Conservation (phyloP, 2,329 filamentous ascomycete species). For the Penicillium sp. region DNA sequence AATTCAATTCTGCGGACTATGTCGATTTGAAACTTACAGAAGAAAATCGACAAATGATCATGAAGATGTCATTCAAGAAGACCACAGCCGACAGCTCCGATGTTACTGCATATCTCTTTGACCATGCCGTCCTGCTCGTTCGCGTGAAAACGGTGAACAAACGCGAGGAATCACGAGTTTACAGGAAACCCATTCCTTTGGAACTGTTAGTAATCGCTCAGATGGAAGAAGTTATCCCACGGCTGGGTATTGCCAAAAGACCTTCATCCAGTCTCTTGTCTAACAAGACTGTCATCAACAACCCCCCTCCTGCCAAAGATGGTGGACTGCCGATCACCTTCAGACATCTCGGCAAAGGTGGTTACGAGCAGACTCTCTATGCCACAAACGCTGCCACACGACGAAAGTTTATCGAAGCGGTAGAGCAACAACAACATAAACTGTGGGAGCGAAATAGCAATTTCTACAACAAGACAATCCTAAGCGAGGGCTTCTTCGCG, state of each 20-base stretch:
- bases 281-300: slow-evolving; percentile 52
- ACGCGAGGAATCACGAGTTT: slow-evolving; percentile 90
- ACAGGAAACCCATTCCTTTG: slow-evolving; percentile 89
- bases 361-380: slow-evolving; percentile 87
- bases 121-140: slow-evolving; percentile 90
- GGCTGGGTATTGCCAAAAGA: slow-evolving; percentile 74
- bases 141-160: slow-evolving; percentile 90
- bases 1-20: slow-evolving; percentile 83
- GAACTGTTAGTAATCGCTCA: slow-evolving; percentile 91
- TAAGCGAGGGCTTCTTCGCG: slow-evolving; percentile 88
- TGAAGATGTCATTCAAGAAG: slow-evolving; percentile 94
- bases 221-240: slow-evolving; percentile 94
- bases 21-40: slow-evolving; percentile 94
- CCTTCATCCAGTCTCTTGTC: slow-evolving; percentile 81
- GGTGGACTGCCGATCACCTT: slow-evolving; percentile 89
- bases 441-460: slow-evolving; percentile 70
- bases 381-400: slow-evolving; percentile 80
- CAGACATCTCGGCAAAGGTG: slow-evolving; percentile 89
- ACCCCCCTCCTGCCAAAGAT: slow-evolving; percentile 59
- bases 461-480: slow-evolving; percentile 65
- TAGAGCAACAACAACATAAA: slow-evolving; percentile 84
- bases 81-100: slow-evolving; percentile 81
- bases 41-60: slow-evolving; percentile 86
- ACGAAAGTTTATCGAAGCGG: slow-evolving; percentile 96
- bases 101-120: slow-evolving; percentile 92